These are phyloP conservation scores for Xylaria curta DNA, from an alignment of 495 filamentous ascomycete genomes.

Conservation along the genomic window DNA sequence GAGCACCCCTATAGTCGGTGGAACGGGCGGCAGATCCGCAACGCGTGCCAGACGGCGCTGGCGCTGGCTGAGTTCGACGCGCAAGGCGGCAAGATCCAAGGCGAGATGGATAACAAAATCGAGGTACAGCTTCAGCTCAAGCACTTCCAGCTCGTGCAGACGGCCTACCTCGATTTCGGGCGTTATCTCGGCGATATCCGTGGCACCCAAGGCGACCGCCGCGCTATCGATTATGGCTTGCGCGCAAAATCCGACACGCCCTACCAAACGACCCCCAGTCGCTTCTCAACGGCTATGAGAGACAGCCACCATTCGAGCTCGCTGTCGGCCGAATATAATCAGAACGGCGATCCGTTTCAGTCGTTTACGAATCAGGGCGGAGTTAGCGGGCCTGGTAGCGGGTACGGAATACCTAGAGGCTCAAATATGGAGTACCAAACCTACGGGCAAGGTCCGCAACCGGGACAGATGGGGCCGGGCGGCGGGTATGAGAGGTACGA, in stretches of 20 bases:
- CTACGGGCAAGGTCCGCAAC: not conserved
- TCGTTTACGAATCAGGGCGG: not conserved
- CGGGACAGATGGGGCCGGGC: not conserved
- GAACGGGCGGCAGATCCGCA: slow-evolving; percentile 38
- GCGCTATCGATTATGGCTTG: not conserved
- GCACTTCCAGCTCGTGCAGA: slow-evolving; percentile 4
- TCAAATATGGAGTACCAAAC: not conserved
- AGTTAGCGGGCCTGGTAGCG: not conserved
- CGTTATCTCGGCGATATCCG: not conserved
- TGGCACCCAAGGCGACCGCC: not conserved
- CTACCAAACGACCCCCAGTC: not conserved
- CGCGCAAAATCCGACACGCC: not conserved
- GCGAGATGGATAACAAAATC: not conserved
- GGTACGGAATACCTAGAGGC: no score
- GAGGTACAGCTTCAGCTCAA: not conserved
- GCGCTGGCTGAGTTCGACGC: slow-evolving; percentile 33
- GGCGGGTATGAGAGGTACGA: not conserved
- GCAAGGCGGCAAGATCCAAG: not conserved
- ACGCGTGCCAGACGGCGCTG: slow-evolving; percentile 44
- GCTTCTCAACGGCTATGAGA: not conserved
- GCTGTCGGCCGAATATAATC: not conserved
- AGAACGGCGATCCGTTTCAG: not conserved
- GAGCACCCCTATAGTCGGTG: slow-evolving; percentile 26
- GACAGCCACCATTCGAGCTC: not conserved
- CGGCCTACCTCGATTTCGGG: not conserved